Conservation (phyloP, 495 filamentous ascomycete species). For the Talaromyces nanjingensis region DNA sequence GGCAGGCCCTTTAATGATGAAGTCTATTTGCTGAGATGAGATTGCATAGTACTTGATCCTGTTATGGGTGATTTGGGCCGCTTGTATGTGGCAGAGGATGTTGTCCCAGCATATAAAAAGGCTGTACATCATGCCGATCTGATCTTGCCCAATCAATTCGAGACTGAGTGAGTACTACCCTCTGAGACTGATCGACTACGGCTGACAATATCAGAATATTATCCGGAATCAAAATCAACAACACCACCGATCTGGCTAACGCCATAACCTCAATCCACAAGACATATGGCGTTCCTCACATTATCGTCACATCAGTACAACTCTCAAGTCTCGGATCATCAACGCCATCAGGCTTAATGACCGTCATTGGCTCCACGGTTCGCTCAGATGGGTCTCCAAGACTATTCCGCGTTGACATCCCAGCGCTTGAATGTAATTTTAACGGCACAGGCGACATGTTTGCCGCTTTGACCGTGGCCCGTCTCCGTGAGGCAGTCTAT, state of each 20-base stretch:
- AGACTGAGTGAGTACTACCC: slow-evolving; percentile 67
- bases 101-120: slow-evolving; percentile 82
- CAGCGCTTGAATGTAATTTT: slow-evolving; percentile 85
- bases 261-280: slow-evolving; percentile 74
- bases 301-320: slow-evolving; percentile 84
- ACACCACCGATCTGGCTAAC: slow-evolving; percentile 58
- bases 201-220: slow-evolving; percentile 50
- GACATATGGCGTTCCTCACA: slow-evolving; percentile 72
- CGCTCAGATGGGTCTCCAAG: slow-evolving; percentile 56
- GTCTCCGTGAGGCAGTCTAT: slow-evolving; percentile 75
- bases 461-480: slow-evolving; percentile 78
- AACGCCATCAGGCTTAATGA: slow-evolving; percentile 47
- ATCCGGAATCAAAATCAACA: slow-evolving; percentile 73
- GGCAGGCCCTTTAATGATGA: slow-evolving; percentile 7
- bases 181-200: neutral
- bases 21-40: neutral
- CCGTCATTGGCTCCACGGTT: slow-evolving; percentile 71
- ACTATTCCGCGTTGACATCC: slow-evolving; percentile 76
- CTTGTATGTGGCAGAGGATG: slow-evolving; percentile 82
- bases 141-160: slow-evolving; percentile 94
- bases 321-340: slow-evolving; percentile 36
- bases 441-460: slow-evolving; percentile 98
- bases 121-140: slow-evolving; percentile 76
- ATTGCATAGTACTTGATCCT: slow-evolving; percentile 69
- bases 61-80: slow-evolving; percentile 96